Evolutionary conservation across 257 asterid species (phyloP).

Genomic region (Solanum acaule): DNA sequence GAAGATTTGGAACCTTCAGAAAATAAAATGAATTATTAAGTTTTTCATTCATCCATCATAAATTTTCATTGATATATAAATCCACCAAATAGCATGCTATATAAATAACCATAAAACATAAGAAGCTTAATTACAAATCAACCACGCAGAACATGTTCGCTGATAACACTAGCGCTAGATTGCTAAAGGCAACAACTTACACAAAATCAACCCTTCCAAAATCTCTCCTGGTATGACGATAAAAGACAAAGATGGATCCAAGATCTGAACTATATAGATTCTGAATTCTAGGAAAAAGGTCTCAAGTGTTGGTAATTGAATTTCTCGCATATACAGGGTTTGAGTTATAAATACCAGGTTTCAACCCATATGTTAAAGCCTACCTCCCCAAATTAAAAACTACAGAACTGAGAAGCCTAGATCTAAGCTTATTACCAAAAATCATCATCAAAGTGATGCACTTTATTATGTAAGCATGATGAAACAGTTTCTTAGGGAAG

Average conservation of each 20-base stretch:
- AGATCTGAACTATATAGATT: neutral
- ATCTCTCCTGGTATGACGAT: neutral
- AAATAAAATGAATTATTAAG: neutral
- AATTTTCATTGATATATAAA: neutral
- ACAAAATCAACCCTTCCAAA: neutral
- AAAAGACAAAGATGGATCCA: neutral
- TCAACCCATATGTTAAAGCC: neutral
- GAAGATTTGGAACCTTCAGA: conserved; percentile 24
- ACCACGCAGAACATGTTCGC: neutral
- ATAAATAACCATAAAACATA: neutral
- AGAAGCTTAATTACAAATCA: neutral
- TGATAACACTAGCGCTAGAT: neutral
- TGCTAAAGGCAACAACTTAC: neutral
- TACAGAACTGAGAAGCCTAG: neutral
- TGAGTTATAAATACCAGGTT: neutral
- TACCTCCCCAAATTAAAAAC: neutral
- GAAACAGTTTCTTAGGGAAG: neutral
- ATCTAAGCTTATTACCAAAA: neutral
- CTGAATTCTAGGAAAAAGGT: neutral
- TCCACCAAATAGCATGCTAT: neutral
- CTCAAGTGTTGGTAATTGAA: neutral
- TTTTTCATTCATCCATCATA: neutral
- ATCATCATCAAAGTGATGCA: neutral
- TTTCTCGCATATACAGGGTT: neutral
- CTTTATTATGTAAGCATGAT: neutral